Evolutionary conservation across 345 rosid genomes (phyloP), one percentile per base, ranked within the genome.

Genomic region (Salix viminalis): DNA sequence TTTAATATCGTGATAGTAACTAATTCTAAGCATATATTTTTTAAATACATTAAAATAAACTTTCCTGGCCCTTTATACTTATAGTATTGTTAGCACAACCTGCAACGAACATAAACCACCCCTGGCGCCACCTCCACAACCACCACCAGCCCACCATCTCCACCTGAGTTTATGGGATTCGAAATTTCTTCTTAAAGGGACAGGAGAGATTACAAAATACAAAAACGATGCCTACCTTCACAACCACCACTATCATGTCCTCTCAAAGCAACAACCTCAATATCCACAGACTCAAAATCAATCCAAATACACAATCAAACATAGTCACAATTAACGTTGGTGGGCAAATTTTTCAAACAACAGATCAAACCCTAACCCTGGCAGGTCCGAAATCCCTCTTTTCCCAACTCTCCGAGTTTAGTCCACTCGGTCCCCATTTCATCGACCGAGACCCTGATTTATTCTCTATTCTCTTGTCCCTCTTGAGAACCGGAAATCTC

Each of bases 401-500:
- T 76, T 89, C 87, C 37, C 83, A 65, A 69, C 83, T 93, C 71
- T 84, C 87, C 13, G 86, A 87, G 37, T 70, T 91, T 0, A 80
- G 82, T 79, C 88, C 80, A 18, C 54, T 67, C 66, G 66, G 73
- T 67, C 54, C 81, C 56, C 88, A 74, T 14, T 96, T 94, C 85
- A 39, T 96, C 69, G 99, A 96, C 86, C 83, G 99, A 7, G 98
- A 94, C 78, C 99, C 99, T 6, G 94, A 83, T 64, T 75, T 90
- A 48, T 96, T 94, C 87, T 86, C 97, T 41, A 58, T 90, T 73
- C 82, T 94, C 69, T 90, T 96, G 70, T 96, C 91, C 39, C 84
- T 96, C 39, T 85, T 96, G 66, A 88, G 98, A 16, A 89, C 97
- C 1, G 97, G 99, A 7, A 87, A 84, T 70, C 73, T 96, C 6